A percentile compares a stretch with the other conserved stretches of the same genome.
phyloP scores from a whole-genome alignment of 2,329 filamentous ascomycete genomes.

The Daldinia sp. region DNA sequence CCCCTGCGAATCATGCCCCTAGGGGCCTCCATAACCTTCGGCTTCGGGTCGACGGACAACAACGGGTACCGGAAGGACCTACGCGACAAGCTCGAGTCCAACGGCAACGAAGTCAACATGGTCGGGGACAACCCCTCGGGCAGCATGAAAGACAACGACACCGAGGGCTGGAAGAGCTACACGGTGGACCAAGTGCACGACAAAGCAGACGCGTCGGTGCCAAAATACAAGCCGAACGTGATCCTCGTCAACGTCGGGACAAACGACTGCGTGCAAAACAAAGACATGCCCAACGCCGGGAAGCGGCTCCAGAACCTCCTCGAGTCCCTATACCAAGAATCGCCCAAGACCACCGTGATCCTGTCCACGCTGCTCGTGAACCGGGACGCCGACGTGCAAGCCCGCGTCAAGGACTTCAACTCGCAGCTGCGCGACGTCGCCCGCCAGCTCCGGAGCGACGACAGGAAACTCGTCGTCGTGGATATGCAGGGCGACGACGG shows the following conservation, averaged over 20 bases:
- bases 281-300: constrained; percentile 43
- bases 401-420: constrained; percentile 44
- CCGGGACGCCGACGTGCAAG: constrained; percentile 36
- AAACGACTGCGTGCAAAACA: constrained; percentile 50
- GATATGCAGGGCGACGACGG: constrained; percentile 47
- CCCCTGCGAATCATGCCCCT: constrained; percentile 49
- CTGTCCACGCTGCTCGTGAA: constrained; percentile 48
- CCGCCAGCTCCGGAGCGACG: constrained; percentile 27
- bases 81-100: constrained; percentile 44
- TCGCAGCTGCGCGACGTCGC: constrained; percentile 41
- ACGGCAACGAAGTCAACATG: constrained; percentile 48
- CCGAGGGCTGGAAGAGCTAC: constrained; percentile 50
- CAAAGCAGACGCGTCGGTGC: constrained; percentile 44
- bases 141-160: constrained; percentile 48
- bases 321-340: constrained; percentile 44
- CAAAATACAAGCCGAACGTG: constrained; percentile 47
- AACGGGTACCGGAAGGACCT: constrained; percentile 51
- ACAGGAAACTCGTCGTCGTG: constrained; percentile 45
- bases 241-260: constrained; percentile 52
- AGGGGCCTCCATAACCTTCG: constrained; percentile 51
- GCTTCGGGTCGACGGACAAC: constrained; percentile 44
- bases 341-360: constrained; percentile 46
- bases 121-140: constrained; percentile 50
- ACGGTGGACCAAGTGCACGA: constrained; percentile 47
- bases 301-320: constrained; percentile 44